A percentile compares a stretch with the other conserved stretches of the same genome.
Conservation (phyloP, 2,329 filamentous ascomycete species). For the Pestalotiopsis sp. region DNA sequence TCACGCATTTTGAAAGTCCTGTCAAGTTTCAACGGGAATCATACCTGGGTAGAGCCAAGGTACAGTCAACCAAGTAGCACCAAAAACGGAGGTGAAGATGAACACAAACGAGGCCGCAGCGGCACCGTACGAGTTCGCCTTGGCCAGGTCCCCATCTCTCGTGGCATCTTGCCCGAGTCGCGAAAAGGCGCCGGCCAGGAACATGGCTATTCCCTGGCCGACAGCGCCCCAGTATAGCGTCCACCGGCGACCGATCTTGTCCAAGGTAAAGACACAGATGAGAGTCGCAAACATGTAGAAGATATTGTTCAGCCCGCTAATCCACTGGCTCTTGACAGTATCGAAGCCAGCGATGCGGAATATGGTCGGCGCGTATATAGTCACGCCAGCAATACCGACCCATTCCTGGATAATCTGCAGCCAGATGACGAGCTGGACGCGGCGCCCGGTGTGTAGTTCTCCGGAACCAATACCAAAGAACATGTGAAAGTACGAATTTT, state of each 20-base stretch:
- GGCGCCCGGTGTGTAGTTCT: slow-evolving; percentile 67
- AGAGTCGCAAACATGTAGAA: slow-evolving; percentile 66
- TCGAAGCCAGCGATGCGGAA: slow-evolving; percentile 71
- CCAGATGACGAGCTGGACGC: slow-evolving; percentile 73
- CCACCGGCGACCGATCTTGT: slow-evolving; percentile 70
- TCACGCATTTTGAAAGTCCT: background rate
- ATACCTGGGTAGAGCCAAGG: slow-evolving; percentile 52
- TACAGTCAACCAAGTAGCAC: slow-evolving; percentile 64
- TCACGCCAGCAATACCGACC: slow-evolving; percentile 72
- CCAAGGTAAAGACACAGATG: slow-evolving; percentile 71
- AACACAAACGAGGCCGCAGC: slow-evolving; percentile 75
- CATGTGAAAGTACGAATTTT: slow-evolving; percentile 67
- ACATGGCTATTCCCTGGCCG: slow-evolving; percentile 68
- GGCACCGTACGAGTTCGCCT: slow-evolving; percentile 57
- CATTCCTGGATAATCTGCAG: slow-evolving; percentile 73
- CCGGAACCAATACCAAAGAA: slow-evolving; percentile 67
- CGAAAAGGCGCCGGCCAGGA: slow-evolving; percentile 66
- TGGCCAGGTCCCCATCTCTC: slow-evolving; percentile 44
- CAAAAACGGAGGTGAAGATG: slow-evolving; percentile 67
- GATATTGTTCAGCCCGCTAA: slow-evolving; percentile 57
- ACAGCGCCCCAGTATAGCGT: slow-evolving; percentile 71
- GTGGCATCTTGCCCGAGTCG: slow-evolving; percentile 53
- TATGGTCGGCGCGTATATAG: slow-evolving; percentile 57
- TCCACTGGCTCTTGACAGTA: slow-evolving; percentile 64
- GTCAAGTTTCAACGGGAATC: slow-evolving; percentile 32